Conservation (phyloP, 257 asterid genomes). For the Salvia rosmarinus region DNA sequence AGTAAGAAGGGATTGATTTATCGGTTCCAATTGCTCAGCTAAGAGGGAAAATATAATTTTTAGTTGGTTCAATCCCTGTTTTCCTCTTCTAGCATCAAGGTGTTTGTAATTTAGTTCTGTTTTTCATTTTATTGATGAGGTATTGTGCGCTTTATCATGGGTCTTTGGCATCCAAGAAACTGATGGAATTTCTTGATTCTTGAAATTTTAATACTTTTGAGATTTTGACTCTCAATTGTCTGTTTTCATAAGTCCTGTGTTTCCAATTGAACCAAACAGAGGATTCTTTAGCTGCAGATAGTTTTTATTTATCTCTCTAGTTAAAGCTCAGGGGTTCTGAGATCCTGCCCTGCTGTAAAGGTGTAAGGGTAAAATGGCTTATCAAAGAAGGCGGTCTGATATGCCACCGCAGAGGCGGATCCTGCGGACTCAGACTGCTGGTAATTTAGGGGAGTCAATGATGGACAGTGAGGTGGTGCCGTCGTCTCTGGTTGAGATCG, state of each 20-base stretch:
- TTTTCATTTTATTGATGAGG: neutral
- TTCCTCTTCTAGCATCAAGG: conserved; percentile 22
- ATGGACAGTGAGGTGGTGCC: conserved; percentile 99
- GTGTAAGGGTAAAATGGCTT: conserved; percentile 67
- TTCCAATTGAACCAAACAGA: neutral
- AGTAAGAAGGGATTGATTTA: conserved; percentile 8
- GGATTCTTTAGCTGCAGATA: conserved; percentile 14
- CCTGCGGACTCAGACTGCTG: conserved; percentile 91
- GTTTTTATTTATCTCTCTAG: neutral
- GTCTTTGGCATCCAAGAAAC: conserved; percentile 20
- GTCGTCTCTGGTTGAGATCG: conserved; percentile 90
- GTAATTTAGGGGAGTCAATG: conserved; percentile 94
- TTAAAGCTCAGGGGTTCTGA: conserved; percentile 21
- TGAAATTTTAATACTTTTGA: conserved; percentile 16
- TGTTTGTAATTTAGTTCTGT: neutral
- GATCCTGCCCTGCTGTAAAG: conserved; percentile 32
- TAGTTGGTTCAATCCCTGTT: neutral
- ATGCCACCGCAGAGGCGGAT: conserved; percentile 74
- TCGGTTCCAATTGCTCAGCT: conserved; percentile 27
- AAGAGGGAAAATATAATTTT: neutral
- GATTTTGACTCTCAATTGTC: conserved; percentile 10
- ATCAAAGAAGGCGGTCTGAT: conserved; percentile 86
- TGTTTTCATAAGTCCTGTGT: neutral
- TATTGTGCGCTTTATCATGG: neutral
- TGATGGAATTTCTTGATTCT: conserved; percentile 16